These are phyloP conservation scores for Arabis hirsuta DNA, from an alignment of 345 rosid species.

Conservation along the genomic window DNA sequence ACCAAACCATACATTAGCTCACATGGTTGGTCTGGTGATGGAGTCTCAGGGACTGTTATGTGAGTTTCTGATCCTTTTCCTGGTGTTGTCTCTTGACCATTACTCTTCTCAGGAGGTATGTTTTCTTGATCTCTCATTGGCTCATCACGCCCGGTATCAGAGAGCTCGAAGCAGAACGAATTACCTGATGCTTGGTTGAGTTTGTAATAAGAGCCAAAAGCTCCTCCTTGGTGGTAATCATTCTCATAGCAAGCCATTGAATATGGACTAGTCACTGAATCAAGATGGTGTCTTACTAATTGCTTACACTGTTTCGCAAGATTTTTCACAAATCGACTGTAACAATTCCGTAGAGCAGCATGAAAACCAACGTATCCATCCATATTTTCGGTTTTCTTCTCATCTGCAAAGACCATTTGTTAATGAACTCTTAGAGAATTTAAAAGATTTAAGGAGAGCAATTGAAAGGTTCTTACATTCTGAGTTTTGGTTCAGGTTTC, in stretches of 20 bases:
- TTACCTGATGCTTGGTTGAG: conserved; percentile 55
- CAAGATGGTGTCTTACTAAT: conserved; percentile 87
- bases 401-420: conserved; percentile 54
- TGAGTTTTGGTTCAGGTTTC: conserved; percentile 63
- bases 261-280: conserved; percentile 95
- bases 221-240: conserved; percentile 61
- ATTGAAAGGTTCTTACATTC: conserved; percentile 61
- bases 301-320: conserved; percentile 91
- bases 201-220: conserved; percentile 56
- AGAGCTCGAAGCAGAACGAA: conserved; percentile 75
- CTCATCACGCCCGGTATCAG: conserved; percentile 61
- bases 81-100: conserved; percentile 70
- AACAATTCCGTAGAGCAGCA: conserved; percentile 81
- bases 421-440: not conserved
- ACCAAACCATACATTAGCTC: conserved; percentile 55
- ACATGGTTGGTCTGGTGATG: conserved; percentile 94
- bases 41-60: conserved; percentile 96
- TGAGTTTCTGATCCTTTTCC: conserved; percentile 76
- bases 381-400: conserved; percentile 65
- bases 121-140: conserved; percentile 75
- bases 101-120: conserved; percentile 68
- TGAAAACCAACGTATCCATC: conserved; percentile 91
- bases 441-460: conserved; percentile 26
- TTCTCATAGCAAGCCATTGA: conserved; percentile 90
- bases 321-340: conserved; percentile 70